Evolutionary conservation across 108 stramenopile genomes (phyloP).

Genomic region (Nitzschia sp.): DNA sequence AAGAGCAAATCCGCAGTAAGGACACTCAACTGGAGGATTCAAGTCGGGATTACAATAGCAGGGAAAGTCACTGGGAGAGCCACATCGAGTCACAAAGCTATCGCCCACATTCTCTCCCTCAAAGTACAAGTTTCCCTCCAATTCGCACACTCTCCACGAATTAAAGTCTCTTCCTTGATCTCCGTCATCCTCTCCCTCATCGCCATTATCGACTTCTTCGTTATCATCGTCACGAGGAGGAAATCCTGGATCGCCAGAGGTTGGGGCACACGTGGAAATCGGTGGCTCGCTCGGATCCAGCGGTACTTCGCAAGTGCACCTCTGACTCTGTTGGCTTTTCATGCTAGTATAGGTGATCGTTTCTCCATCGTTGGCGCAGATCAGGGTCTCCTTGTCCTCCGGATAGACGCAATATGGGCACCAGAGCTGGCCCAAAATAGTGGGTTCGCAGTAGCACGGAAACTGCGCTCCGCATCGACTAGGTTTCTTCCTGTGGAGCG

Average conservation of each 20-base stretch:
- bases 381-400: background rate
- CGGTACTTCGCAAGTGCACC: background rate
- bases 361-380: constrained; percentile 10
- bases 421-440: constrained; percentile 8
- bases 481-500: background rate
- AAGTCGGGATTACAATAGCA: constrained; percentile 17
- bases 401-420: constrained; percentile 9
- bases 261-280: background rate
- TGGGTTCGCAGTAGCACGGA: constrained; percentile 23
- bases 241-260: background rate
- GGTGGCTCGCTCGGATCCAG: background rate
- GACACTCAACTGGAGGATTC: constrained; percentile 16
- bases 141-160: constrained; percentile 2
- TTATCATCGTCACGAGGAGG: background rate
- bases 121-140: background rate
- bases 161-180: background rate
- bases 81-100: constrained; percentile 18
- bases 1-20: constrained; percentile 10
- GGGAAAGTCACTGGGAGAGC: constrained; percentile 5
- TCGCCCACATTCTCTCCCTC: constrained; percentile 9
- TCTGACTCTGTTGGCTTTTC: background rate
- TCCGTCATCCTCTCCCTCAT: background rate
- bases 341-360: background rate
- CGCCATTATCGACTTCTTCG: background rate
- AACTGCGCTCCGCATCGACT: constrained; percentile 5